Percentiles rank a stretch among this genome's conserved stretches.
Conservation (phyloP, 2,329 filamentous ascomycete species). For the Mariannaea sp. region DNA sequence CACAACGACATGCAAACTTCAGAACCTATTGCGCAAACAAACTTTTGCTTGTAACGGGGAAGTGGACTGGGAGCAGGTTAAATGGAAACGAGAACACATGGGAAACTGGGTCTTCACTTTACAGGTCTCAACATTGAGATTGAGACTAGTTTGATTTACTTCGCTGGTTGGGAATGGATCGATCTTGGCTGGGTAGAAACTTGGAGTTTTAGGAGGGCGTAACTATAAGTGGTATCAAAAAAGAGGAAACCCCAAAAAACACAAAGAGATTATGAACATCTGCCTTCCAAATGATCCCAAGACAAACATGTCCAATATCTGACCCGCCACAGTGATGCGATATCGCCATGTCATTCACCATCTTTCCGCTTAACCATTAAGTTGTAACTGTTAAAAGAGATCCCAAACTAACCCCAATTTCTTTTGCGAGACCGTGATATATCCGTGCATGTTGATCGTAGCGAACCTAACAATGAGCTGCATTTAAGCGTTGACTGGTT, state of each 20-base stretch:
- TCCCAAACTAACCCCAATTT: background rate
- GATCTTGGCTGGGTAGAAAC: background rate
- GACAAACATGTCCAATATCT: background rate
- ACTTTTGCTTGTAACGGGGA: no score
- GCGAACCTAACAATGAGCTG: no score
- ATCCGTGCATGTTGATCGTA: no score
- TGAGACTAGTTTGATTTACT: background rate
- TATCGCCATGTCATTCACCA: background rate
- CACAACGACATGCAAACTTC: no score
- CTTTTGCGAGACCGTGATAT: background rate
- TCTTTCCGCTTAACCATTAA: background rate
- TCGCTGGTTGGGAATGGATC: background rate
- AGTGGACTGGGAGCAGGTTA: no score
- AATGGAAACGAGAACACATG: no score
- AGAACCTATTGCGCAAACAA: no score
- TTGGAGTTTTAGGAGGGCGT: background rate
- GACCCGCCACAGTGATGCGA: background rate
- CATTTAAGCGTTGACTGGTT: background rate
- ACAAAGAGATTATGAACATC: background rate
- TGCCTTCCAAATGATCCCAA: background rate
- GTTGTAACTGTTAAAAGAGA: background rate
- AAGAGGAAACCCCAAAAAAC: no score
- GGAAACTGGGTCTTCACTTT: no score
- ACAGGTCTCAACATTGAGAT: no score
- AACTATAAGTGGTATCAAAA: conserved; percentile 12